Percentiles rank a stretch among this genome's conserved stretches.
phyloP scores from a whole-genome alignment of 768 basidiomycete species.

The Infundibulicybe gibba region DNA sequence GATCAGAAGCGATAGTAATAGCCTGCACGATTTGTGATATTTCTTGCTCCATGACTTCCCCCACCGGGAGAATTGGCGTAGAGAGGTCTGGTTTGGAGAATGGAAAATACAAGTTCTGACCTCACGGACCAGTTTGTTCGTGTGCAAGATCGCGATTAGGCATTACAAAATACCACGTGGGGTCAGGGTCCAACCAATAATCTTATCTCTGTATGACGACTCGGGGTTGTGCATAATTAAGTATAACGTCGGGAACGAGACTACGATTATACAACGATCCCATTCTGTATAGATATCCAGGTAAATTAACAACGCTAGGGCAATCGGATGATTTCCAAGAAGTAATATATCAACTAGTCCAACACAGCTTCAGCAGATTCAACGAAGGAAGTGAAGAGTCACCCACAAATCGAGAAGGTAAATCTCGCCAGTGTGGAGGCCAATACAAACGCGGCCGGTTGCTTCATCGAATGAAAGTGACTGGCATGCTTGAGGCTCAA shows the following conservation, averaged over 20 bases:
- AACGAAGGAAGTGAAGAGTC: background rate
- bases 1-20: conserved; percentile 85
- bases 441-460: conserved; percentile 46
- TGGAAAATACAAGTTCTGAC: conserved; percentile 2
- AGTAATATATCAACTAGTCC: too few species aligned
- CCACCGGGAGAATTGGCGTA: background rate
- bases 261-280: too few species aligned
- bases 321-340: too few species aligned
- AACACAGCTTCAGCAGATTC: too few species aligned
- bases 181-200: too few species aligned
- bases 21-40: conserved; percentile 78
- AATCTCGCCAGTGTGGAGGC: conserved; percentile 49
- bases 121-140: background rate
- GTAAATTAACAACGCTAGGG: too few species aligned
- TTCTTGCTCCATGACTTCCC: conserved; percentile 62
- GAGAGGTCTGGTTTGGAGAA: background rate
- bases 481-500: conserved; percentile 40
- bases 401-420: conserved; percentile 40
- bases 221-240: too few species aligned
- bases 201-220: too few species aligned
- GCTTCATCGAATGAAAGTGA: conserved; percentile 55
- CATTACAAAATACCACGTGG: too few species aligned
- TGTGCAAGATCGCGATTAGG: too few species aligned
- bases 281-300: too few species aligned
- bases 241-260: too few species aligned